Base-by-base conservation (phyloP, 202 grass and related monocot genomes). In the Saccharum hybrid region DNA sequence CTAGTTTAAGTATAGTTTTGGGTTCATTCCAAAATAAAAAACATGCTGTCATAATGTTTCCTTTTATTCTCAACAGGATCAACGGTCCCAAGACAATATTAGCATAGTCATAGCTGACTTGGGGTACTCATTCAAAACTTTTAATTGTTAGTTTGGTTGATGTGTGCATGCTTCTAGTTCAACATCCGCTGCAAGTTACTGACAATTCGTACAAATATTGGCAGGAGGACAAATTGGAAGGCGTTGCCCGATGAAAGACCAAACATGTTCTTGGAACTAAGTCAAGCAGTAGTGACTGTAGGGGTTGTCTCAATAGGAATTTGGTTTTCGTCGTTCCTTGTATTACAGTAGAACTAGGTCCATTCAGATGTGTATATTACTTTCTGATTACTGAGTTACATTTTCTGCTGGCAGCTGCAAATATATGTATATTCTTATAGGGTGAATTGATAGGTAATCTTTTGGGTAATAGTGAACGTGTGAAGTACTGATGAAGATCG, bases 71-170 rank as follows among this genome's bases (percentile, higher is more conserved):
- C 49, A 28, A 48, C 88, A 99, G 96, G 93, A 96, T 79, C 66
- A 61, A 77, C 66, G 77, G 57, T 96, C 96, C 56, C 82, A 96
- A 89, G 96, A 96, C 89, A 99, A 99, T 51, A 88, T 94, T 76
- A 99, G 96, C 86, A 90, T 96, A 82, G 72, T 94, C 83, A 96
- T 99, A 76, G 96, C 93, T 87, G 93, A 99, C 60, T 87, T 99
- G 88, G 93, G 96, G 91, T 99, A 94, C 22, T 82, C 62, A 14
- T 82, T 56, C 72, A 74, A 43, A 81, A 76, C 52, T 69, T 84
- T 60, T 38, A 54, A 41, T 60, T 61, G 28, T 57, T 62, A 63
- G 4, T 69, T 90, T 89, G 36, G 37, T 60, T 56, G 31, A 6
- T 59, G 54, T 31, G 37, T 43, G 10, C 31, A 30, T 57, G 28